Conservation (phyloP, 108 stramenopile species). For the Seminavis robusta region DNA sequence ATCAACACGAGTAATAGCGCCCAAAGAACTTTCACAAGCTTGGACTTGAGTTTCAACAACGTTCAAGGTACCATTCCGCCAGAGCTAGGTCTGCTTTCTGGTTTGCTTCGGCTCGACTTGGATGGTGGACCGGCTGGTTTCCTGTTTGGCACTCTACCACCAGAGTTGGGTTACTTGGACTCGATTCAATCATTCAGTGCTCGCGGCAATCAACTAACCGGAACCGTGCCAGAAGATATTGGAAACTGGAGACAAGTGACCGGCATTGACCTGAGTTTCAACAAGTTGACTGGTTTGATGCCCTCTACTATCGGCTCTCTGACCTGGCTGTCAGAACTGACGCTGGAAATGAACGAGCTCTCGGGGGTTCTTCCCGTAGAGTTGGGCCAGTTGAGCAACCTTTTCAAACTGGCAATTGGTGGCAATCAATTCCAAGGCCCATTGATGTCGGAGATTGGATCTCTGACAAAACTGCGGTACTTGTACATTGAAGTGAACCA, state of each 20-base stretch:
- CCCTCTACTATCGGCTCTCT: neutral
- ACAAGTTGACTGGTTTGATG: constrained; percentile 4
- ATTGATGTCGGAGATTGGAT: too few species aligned
- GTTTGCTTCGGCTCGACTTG: neutral
- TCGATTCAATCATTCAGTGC: constrained; percentile 37
- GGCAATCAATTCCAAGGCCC: too few species aligned
- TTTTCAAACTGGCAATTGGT: too few species aligned
- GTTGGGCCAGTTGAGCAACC: too few species aligned
- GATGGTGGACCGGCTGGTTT: neutral
- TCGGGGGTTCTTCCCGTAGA: neutral
- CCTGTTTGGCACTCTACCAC: too few species aligned
- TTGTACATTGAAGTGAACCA: too few species aligned
- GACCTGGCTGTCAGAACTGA: neutral
- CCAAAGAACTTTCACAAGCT: neutral
- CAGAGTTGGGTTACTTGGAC: too few species aligned
- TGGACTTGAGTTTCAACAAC: neutral
- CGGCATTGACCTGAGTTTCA: constrained; percentile 4
- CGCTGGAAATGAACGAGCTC: neutral
- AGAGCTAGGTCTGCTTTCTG: neutral
- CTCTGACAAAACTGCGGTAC: too few species aligned
- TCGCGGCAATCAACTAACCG: constrained; percentile 23
- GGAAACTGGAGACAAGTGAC: too few species aligned
- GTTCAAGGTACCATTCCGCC: neutral
- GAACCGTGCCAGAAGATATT: constrained; percentile 50
- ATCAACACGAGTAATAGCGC: too few species aligned